phyloP scores from a whole-genome alignment of 2,329 filamentous ascomycete genomes.

The Fusarium devonianum region DNA sequence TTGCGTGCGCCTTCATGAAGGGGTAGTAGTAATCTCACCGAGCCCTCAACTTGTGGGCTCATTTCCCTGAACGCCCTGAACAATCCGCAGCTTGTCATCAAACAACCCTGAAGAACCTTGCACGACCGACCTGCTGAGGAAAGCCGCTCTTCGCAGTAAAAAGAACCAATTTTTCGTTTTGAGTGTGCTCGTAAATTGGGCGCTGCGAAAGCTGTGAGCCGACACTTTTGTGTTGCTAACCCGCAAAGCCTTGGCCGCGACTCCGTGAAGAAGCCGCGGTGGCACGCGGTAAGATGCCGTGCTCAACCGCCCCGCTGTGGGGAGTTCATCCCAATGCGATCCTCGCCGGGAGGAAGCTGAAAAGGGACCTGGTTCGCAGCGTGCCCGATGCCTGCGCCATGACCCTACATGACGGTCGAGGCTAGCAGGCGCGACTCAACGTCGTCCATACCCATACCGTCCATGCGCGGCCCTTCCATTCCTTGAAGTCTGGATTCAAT shows the following conservation, averaged over 20 bases:
- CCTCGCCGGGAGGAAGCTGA: conserved; percentile 15
- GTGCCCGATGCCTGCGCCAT: conserved; percentile 23
- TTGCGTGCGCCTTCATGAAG: conserved; percentile 40
- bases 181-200: conserved; percentile 9
- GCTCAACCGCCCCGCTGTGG: conserved; percentile 13
- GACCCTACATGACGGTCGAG: conserved; percentile 52
- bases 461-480: conserved; percentile 53
- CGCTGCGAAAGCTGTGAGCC: conserved; percentile 22
- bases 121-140: conserved; percentile 24
- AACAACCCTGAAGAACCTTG: conserved; percentile 34
- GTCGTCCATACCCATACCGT: conserved; percentile 54
- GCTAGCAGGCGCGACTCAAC: conserved; percentile 54
- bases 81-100: conserved; percentile 41
- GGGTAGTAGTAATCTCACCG: conserved; percentile 36
- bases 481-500: conserved; percentile 53
- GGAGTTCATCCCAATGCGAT: neutral
- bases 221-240: neutral
- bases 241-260: conserved; percentile 7
- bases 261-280: neutral
- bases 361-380: conserved; percentile 1
- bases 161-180: conserved; percentile 23
- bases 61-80: conserved; percentile 42
- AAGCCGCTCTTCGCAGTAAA: conserved; percentile 26
- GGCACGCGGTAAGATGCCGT: conserved; percentile 9
- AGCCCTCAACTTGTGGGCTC: conserved; percentile 39